Percentiles rank a stretch among this genome's conserved stretches.
These are phyloP conservation scores for Boletus pseudo-olivaceus DNA, from an alignment of 768 basidiomycete genomes.

Conservation along the genomic window DNA sequence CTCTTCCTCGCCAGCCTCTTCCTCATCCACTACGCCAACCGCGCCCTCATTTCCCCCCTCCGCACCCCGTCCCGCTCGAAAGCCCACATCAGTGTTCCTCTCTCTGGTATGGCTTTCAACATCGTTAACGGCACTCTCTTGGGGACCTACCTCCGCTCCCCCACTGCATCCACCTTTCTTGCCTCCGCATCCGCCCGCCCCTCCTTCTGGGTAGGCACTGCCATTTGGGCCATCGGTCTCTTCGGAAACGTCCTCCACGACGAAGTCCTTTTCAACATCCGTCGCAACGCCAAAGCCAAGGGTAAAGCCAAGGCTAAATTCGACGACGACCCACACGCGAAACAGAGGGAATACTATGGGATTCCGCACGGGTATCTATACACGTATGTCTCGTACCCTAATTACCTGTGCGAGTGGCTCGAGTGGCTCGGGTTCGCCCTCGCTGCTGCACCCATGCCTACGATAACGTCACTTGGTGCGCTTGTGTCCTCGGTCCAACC, in stretches of 20 bases:
- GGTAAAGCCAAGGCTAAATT: conserved; percentile 29
- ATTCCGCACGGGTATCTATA: conserved; percentile 81
- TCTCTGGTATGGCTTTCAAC: conserved; percentile 64
- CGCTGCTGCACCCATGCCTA: conserved; percentile 56
- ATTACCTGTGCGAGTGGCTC: conserved; percentile 93
- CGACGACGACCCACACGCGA: conserved; percentile 22
- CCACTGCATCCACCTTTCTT: conserved; percentile 45
- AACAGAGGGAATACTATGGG: conserved; percentile 56
- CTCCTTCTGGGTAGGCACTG: conserved; percentile 60
- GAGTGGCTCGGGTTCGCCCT: conserved; percentile 91
- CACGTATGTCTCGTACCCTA: conserved; percentile 80
- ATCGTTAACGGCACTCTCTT: conserved; percentile 65
- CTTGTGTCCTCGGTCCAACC: conserved; percentile 51
- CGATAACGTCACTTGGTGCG: conserved; percentile 31
- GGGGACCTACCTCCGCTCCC: conserved; percentile 67
- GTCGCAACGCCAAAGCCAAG: conserved; percentile 53
- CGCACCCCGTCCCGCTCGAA: conserved; percentile 77
- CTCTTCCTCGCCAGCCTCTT: conserved; percentile 55
- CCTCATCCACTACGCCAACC: conserved; percentile 78
- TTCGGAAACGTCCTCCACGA: conserved; percentile 84
- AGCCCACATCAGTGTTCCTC: conserved; percentile 62
- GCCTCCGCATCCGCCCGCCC: conserved; percentile 30
- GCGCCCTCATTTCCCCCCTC: conserved; percentile 75
- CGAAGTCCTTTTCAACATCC: conserved; percentile 81
- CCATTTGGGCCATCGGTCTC: conserved; percentile 69